Conservation (phyloP, 1,139 yeast species). For the Maudiozyma humilis region DNA sequence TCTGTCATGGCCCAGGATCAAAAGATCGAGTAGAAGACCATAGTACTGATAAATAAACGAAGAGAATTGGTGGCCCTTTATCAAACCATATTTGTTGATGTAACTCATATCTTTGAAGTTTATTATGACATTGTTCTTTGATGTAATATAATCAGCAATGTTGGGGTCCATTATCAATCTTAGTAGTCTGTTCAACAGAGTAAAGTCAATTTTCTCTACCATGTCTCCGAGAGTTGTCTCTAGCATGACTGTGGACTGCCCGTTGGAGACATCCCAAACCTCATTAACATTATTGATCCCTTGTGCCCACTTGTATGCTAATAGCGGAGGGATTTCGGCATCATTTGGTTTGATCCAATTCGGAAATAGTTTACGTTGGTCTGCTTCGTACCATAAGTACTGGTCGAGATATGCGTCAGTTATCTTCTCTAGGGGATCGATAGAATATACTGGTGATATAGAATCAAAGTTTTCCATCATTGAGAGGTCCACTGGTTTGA, state of each 20-base stretch:
- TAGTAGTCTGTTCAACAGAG: conserved; percentile 71
- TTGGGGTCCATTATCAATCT: conserved; percentile 80
- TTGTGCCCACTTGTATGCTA: conserved; percentile 92
- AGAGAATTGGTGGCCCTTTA: conserved; percentile 84
- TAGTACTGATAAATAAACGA: conserved; percentile 86
- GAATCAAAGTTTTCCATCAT: conserved; percentile 90
- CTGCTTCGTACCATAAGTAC: conserved; percentile 93
- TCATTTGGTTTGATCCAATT: conserved; percentile 96
- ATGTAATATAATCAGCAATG: conserved; percentile 89
- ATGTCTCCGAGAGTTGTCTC: conserved; percentile 65
- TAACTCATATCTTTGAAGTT: conserved; percentile 94
- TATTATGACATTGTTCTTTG: conserved; percentile 76
- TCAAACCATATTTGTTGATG: conserved; percentile 77
- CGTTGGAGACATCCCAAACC: conserved; percentile 72
- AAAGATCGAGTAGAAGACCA: conserved; percentile 74
- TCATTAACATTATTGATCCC: conserved; percentile 75
- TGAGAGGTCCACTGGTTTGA: conserved; percentile 79
- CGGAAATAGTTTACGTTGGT: conserved; percentile 79
- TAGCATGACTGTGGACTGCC: conserved; percentile 76
- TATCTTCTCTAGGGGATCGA: conserved; percentile 89
- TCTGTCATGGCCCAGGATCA: conserved; percentile 76
- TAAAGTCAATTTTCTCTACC: conserved; percentile 81
- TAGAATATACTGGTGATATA: conserved; percentile 73
- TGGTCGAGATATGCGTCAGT: conserved; percentile 96
- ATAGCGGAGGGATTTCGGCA: conserved; percentile 82